Conservation (phyloP, 805 yeast species). For the Kodamaea jinghongensis region DNA sequence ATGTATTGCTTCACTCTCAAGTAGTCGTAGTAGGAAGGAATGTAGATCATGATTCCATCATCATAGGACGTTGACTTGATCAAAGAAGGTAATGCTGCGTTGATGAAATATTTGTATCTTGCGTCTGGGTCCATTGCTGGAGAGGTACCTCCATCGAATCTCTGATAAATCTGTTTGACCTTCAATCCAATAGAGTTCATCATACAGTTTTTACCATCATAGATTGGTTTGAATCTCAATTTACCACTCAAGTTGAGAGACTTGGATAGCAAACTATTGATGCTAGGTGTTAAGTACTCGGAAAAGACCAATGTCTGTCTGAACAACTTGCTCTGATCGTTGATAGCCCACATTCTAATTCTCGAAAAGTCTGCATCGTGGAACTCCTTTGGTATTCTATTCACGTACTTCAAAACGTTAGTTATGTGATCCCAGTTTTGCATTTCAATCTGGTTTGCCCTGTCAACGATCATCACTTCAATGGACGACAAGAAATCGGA, state of each 20-base stretch:
- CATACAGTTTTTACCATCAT: conserved; percentile 48
- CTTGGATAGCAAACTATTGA: conserved; percentile 58
- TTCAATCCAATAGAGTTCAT: conserved; percentile 65
- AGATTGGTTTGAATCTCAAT: conserved; percentile 49
- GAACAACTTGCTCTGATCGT: conserved; percentile 68
- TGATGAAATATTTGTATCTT: conserved; percentile 78
- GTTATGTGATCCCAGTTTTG: conserved; percentile 89
- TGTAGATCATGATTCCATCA: conserved; percentile 73
- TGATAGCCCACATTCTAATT: conserved; percentile 88
- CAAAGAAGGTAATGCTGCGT: conserved; percentile 71
- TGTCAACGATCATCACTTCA: conserved; percentile 77
- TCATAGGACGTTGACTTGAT: conserved; percentile 58
- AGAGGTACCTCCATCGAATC: conserved; percentile 54
- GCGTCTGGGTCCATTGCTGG: conserved; percentile 72
- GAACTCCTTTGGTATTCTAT: conserved; percentile 70
- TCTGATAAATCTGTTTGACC: conserved; percentile 65
- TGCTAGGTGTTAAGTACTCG: conserved; percentile 77
- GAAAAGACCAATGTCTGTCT: conserved; percentile 78
- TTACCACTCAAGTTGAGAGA: conserved; percentile 60
- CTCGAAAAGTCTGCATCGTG: conserved; percentile 89
- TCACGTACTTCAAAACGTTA: conserved; percentile 63
- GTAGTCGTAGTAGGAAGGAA: conserved; percentile 86
- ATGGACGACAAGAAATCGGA: conserved; percentile 86
- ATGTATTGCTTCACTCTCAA: conserved; percentile 72
- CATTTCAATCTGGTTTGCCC: conserved; percentile 81